A percentile compares a stretch with the other conserved stretches of the same genome.
These are phyloP conservation scores for Boehmeria nivea DNA, from an alignment of 306 rosid species.

Conservation along the genomic window DNA sequence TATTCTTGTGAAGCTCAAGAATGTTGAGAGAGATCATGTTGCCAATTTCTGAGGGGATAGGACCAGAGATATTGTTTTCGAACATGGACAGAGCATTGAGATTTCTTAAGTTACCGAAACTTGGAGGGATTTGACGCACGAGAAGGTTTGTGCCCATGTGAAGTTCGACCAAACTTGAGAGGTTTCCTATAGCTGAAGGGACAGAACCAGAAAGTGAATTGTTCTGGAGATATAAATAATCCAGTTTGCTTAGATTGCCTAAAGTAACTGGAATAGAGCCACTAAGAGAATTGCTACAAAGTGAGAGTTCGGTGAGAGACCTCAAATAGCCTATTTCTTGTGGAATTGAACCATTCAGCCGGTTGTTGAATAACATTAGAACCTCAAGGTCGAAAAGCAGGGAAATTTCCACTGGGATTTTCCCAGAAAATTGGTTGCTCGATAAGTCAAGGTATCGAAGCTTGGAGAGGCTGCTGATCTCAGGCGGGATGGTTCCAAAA, in stretches of 20 bases:
- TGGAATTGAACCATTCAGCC: slow-evolving; percentile 15
- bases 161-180: slow-evolving; percentile 14
- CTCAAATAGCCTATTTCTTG: slow-evolving; percentile 8
- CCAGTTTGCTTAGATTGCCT: slow-evolving; percentile 9
- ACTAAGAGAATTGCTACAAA: background rate
- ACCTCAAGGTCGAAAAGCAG: slow-evolving; percentile 1
- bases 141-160: background rate
- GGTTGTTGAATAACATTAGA: slow-evolving; percentile 3
- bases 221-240: background rate
- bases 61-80: slow-evolving; percentile 20
- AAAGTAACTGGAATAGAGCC: slow-evolving; percentile 19
- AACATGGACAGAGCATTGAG: slow-evolving; percentile 2
- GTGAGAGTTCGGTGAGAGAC: background rate
- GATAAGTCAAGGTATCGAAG: slow-evolving; percentile 24
- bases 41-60: slow-evolving; percentile 21
- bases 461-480: slow-evolving; percentile 19
- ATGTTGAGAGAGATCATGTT: slow-evolving; percentile 17
- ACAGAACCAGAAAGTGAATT: slow-evolving; percentile 11
- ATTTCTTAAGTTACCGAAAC: slow-evolving; percentile 12
- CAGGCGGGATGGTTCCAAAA: slow-evolving; percentile 17
- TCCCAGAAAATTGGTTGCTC: slow-evolving; percentile 17
- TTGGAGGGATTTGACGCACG: background rate
- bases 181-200: slow-evolving; percentile 15
- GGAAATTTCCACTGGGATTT: slow-evolving; percentile 17
- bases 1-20: slow-evolving; percentile 16